phyloP scores from a whole-genome alignment of 495 filamentous ascomycete genomes.

The Delitschia confertaspora region DNA sequence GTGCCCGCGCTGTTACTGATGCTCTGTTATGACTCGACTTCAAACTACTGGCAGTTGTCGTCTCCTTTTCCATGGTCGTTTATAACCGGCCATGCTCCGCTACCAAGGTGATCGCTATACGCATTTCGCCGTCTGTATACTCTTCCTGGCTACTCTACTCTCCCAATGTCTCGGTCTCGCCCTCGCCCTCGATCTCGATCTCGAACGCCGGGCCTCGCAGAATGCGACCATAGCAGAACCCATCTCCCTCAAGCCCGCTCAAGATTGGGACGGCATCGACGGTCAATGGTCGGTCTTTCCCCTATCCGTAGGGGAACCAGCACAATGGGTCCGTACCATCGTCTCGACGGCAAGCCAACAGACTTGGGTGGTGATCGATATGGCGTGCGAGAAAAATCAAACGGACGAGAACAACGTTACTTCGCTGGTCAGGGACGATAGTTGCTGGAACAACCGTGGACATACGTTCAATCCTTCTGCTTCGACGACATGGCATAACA shows the following conservation, averaged over 20 bases:
- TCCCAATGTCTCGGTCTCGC: neutral
- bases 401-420: slow-evolving; percentile 19
- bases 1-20: slow-evolving; percentile 1
- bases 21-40: slow-evolving; percentile 6
- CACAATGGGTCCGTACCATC: slow-evolving; percentile 40
- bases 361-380: slow-evolving; percentile 37
- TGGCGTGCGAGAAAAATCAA: slow-evolving; percentile 21
- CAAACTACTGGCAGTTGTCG: neutral
- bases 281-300: slow-evolving; percentile 47
- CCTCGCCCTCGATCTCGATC: slow-evolving; percentile 6
- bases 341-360: slow-evolving; percentile 41
- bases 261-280: slow-evolving; percentile 45
- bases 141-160: slow-evolving; percentile 10
- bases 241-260: slow-evolving; percentile 31
- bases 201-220: neutral
- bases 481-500: slow-evolving; percentile 25
- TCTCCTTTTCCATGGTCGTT: slow-evolving; percentile 3
- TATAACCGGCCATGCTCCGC: slow-evolving; percentile 14
- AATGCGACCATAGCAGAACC: slow-evolving; percentile 23
- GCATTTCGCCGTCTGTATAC: slow-evolving; percentile 2
- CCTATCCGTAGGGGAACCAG: slow-evolving; percentile 42
- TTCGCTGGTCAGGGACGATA: slow-evolving; percentile 1
- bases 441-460: slow-evolving; percentile 20
- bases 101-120: slow-evolving; percentile 1
- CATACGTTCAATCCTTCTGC: slow-evolving; percentile 21